Conservation (phyloP, 2,329 filamentous ascomycete species). For the Magnaporthiopsis poae region DNA sequence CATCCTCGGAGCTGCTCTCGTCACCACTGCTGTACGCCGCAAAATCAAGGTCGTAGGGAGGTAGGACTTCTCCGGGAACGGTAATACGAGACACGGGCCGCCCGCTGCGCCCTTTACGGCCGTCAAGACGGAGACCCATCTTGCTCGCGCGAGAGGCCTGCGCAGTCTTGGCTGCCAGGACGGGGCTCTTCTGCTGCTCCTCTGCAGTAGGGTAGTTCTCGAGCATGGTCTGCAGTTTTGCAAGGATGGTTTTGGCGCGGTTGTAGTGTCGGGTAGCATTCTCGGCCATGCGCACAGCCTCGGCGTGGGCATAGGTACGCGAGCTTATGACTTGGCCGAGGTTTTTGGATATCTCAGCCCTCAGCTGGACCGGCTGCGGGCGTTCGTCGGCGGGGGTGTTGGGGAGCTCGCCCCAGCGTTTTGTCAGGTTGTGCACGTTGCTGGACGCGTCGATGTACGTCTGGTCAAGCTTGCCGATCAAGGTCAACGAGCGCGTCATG, state of each 20-base stretch:
- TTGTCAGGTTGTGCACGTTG: conserved; percentile 46
- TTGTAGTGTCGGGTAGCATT: conserved; percentile 54
- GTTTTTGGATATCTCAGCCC: conserved; percentile 50
- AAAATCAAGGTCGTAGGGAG: conserved; percentile 55
- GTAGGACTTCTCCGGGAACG: conserved; percentile 56
- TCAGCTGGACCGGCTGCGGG: conserved; percentile 39
- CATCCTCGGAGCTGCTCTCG: conserved; percentile 36
- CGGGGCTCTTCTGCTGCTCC: conserved; percentile 37
- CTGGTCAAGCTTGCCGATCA: conserved; percentile 55
- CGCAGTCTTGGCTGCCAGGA: conserved; percentile 1
- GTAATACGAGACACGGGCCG: conserved; percentile 48
- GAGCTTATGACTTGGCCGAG: conserved; percentile 45
- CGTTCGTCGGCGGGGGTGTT: conserved; percentile 36
- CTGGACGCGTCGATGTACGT: conserved; percentile 46
- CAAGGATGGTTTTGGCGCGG: conserved; percentile 47
- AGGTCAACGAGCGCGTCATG: conserved; percentile 53
- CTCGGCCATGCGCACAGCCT: conserved; percentile 53
- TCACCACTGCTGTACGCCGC: conserved; percentile 36
- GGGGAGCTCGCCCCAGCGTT: conserved; percentile 47
- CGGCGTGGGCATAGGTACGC: conserved; percentile 49
- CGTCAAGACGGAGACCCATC: conserved; percentile 32
- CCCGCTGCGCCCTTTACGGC: conserved; percentile 34
- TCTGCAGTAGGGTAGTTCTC: conserved; percentile 47
- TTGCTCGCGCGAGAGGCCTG: conserved; percentile 32
- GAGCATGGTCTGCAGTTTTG: conserved; percentile 50